Conservation (phyloP, 2,329 filamentous ascomycete genomes). For the Fusarium staphyleae region DNA sequence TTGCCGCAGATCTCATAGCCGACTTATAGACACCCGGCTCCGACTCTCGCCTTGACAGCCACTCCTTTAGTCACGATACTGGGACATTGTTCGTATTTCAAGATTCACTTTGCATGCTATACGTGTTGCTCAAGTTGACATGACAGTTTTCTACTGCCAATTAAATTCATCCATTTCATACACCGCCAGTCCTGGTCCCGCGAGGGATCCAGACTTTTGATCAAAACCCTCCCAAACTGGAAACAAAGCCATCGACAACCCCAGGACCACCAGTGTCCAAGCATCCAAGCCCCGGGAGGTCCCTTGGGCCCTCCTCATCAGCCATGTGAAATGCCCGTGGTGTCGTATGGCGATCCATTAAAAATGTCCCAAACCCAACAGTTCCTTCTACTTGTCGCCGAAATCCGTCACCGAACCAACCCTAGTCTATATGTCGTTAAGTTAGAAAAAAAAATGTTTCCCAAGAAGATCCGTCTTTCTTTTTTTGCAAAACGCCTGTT, state of each 20-base stretch:
- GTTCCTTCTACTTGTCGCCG: constrained; percentile 25
- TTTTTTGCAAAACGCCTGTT: constrained; percentile 34
- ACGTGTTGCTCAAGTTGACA: constrained; percentile 18
- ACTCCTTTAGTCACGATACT: background rate
- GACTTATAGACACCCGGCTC: too few species aligned
- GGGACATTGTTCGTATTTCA: background rate
- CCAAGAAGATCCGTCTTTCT: constrained; percentile 30
- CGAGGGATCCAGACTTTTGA: constrained; percentile 35
- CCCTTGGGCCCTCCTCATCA: too few species aligned
- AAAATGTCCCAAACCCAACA: constrained; percentile 20
- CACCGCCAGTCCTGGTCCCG: constrained; percentile 39
- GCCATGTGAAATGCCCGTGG: constrained; percentile 4
- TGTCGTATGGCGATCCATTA: constrained; percentile 32
- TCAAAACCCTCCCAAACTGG: constrained; percentile 13
- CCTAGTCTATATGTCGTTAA: constrained; percentile 37
- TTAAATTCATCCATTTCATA: constrained; percentile 23
- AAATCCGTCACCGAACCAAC: constrained; percentile 31
- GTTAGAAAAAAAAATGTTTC: constrained; percentile 29
- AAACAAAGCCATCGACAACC: constrained; percentile 27
- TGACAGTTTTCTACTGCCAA: constrained; percentile 28
- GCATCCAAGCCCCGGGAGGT: constrained; percentile 7
- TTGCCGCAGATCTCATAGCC: too few species aligned
- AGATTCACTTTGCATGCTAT: background rate
- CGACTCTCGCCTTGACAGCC: background rate
- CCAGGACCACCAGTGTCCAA: constrained; percentile 11